Evolutionary conservation across 768 basidiomycete genomes (phyloP), one percentile per base, ranked within the genome.

Genomic region (Baorangia bicolor): DNA sequence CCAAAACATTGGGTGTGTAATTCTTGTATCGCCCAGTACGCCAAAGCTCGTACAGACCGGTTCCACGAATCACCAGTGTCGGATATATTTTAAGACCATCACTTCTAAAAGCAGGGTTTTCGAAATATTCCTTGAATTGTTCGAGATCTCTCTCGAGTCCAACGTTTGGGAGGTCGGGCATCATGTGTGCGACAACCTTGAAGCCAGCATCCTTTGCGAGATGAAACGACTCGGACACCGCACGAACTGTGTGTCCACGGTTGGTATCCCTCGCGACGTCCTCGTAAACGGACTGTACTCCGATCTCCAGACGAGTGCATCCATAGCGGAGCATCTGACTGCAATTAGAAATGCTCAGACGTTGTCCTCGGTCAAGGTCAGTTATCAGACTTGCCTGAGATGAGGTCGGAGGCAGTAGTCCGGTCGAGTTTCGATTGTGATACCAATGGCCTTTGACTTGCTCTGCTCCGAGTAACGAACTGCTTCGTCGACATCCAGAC

Each of bases 171-270:
- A 98, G 82, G 71, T 99, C 96, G 14, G 95, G 94, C 95, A 99
- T 99, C 97, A 98, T 98, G 70, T 99, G 97, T 20, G 95, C 95
- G 28, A 99, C 97, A 51, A 99, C 95, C 74, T 99, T 99, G 87
- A 97, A 99, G 5, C 97, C 97, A 2, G 96, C 97, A 65, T 99
- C 96, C 71, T 99, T 99, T 20, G 94, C 88, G 64, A 99, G 85
- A 67, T 98, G 96, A 75, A 99, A 99, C 13, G 90, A 92, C 71
- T 99, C 96, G 44, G 92, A 87, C 51, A 98, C 96, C 10, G 96
- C 93, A 50, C 93, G 93, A 47, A 99, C 97, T 25, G 97, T 99
- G 73, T 99, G 97, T 1, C 97, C 97, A 51, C 97, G 90, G 70
- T 99, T 99, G 20, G 97, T 98, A 71, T 99, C 97, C 49, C 97